Percentiles rank a stretch among this genome's conserved stretches.
Conservation (phyloP, 129 eudicot genomes). For the Chrysanthemum makinoi region DNA sequence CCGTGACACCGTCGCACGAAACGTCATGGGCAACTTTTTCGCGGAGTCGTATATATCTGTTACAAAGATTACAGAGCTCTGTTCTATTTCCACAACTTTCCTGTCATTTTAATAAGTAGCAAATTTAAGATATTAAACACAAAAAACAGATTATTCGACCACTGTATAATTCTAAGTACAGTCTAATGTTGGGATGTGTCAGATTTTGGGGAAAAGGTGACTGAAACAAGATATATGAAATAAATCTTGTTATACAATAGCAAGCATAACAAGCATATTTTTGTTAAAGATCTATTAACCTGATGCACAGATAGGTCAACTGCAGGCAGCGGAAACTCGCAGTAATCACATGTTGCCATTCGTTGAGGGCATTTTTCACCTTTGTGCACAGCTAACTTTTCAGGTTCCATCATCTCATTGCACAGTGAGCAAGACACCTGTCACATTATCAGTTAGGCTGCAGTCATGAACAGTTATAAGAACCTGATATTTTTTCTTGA, state of each 20-base stretch:
- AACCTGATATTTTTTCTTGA: not conserved
- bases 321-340: slow-evolving; percentile 89
- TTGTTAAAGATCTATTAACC: slow-evolving; percentile 29
- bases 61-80: slow-evolving; percentile 63
- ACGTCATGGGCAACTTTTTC: slow-evolving; percentile 63
- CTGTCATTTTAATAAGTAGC: slow-evolving; percentile 23
- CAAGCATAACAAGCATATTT: too few species aligned
- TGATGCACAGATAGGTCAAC: slow-evolving; percentile 79
- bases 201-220: not conserved
- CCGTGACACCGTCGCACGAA: slow-evolving; percentile 54
- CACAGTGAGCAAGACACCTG: slow-evolving; percentile 85
- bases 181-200: not conserved
- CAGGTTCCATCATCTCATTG: slow-evolving; percentile 71
- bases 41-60: slow-evolving; percentile 67
- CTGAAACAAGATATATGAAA: too few species aligned
- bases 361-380: slow-evolving; percentile 77
- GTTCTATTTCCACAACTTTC: slow-evolving; percentile 93
- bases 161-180: too few species aligned
- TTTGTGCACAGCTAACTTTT: slow-evolving; percentile 56
- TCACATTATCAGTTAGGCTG: not conserved
- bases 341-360: slow-evolving; percentile 74
- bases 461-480: not conserved
- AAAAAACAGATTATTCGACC: too few species aligned
- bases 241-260: too few species aligned
- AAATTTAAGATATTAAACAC: not conserved